These are phyloP conservation scores for Candolleomyces efflorescens DNA, from an alignment of 768 basidiomycete species.

Conservation along the genomic window DNA sequence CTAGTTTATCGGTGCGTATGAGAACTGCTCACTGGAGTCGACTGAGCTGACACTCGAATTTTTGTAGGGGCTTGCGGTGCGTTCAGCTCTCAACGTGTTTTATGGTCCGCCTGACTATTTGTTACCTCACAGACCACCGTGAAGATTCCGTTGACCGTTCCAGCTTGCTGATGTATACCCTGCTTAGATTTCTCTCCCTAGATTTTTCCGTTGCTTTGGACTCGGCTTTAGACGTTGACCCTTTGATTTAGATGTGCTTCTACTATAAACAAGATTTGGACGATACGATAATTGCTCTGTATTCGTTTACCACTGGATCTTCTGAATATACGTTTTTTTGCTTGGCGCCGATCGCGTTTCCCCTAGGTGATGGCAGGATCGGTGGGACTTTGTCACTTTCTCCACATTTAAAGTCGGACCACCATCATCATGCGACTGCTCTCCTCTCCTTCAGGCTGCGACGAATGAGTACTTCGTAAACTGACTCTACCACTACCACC, in stretches of 20 bases:
- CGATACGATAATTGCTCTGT: no score
- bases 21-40: slow-evolving; percentile 10
- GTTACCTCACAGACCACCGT: slow-evolving; percentile 52
- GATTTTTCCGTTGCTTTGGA: neutral
- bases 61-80: slow-evolving; percentile 39
- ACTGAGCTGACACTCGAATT: neutral
- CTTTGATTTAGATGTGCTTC: no score
- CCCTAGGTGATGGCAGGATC: no score
- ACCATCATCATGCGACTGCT: no score
- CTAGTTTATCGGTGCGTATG: slow-evolving; percentile 78
- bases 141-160: slow-evolving; percentile 80
- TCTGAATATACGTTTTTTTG: no score
- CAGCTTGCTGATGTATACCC: slow-evolving; percentile 56
- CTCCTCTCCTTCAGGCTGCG: no score
- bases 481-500: neutral
- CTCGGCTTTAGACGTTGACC: no score
- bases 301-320: no score
- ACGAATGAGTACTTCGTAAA: neutral
- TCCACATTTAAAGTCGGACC: no score
- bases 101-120: slow-evolving; percentile 7
- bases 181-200: neutral
- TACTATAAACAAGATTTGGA: no score
- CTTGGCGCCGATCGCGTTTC: no score
- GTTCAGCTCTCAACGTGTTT: slow-evolving; percentile 12
- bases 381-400: no score